Conservation (phyloP, 164 flowering plant species). For the Aristolochia californica region DNA sequence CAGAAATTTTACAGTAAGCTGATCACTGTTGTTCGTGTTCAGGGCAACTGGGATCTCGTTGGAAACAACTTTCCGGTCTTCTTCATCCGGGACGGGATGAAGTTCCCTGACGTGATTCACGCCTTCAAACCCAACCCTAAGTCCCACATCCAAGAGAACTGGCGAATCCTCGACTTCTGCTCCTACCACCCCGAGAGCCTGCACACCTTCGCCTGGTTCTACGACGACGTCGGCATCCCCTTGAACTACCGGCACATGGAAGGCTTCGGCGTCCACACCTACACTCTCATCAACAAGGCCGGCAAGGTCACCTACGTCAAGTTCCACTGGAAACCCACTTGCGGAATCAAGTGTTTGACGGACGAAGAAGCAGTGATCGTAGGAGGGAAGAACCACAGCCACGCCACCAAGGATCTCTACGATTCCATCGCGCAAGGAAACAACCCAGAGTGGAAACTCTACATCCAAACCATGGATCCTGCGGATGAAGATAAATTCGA, state of each 20-base stretch:
- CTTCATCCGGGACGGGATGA: conserved; percentile 60
- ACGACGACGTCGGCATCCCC: conserved; percentile 76
- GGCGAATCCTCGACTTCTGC: conserved; percentile 54
- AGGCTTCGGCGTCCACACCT: conserved; percentile 76
- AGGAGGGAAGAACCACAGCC: conserved; percentile 83
- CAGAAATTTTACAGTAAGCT: too few species aligned
- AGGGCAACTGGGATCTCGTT: conserved; percentile 58
- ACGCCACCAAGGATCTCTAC: conserved; percentile 80
- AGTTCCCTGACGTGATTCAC: conserved; percentile 65
- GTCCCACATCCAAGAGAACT: conserved; percentile 60
- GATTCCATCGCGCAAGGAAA: conserved; percentile 76
- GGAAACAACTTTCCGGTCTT: conserved; percentile 71
- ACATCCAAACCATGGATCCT: conserved; percentile 74
- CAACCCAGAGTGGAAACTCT: conserved; percentile 86
- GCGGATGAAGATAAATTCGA: conserved; percentile 66
- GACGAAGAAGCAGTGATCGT: conserved; percentile 67
- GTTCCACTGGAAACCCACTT: conserved; percentile 86
- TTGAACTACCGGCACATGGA: conserved; percentile 86
- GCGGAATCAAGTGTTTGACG: conserved; percentile 59
- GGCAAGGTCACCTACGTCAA: conserved; percentile 71
- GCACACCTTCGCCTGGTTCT: conserved; percentile 61
- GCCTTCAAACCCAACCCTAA: conserved; percentile 64
- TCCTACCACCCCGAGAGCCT: conserved; percentile 73
- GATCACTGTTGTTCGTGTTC: neutral
- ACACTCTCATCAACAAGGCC: conserved; percentile 55